Evolutionary conservation across 2,329 filamentous ascomycete species (phyloP).

Genomic region (Fusarium transvaalense): DNA sequence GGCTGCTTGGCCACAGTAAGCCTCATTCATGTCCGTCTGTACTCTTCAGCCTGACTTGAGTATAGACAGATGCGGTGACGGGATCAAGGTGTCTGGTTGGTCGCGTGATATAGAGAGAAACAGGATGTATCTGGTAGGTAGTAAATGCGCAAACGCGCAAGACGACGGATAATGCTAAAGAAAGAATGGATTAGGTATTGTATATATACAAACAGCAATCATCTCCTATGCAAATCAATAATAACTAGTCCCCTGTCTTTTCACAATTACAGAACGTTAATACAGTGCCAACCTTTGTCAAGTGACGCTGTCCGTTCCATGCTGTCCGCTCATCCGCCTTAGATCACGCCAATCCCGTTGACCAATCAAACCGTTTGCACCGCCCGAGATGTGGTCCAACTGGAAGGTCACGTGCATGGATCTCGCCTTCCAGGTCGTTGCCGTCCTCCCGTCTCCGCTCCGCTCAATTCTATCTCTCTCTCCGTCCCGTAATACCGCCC

Average conservation of each 20-base stretch:
- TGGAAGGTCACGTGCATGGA: constrained; percentile 48
- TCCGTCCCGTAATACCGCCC: constrained; percentile 44
- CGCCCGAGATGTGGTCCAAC: constrained; percentile 22
- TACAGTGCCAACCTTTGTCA: constrained; percentile 14
- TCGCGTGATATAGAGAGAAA: constrained; percentile 39
- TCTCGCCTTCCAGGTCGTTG: constrained; percentile 44
- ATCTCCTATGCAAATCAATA: not conserved
- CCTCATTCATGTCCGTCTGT: constrained; percentile 12
- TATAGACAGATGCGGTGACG: constrained; percentile 17
- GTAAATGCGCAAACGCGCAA: constrained; percentile 2
- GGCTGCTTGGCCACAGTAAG: constrained; percentile 15
- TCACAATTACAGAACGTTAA: not conserved
- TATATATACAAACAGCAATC: constrained; percentile 3
- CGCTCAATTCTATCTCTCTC: constrained; percentile 48
- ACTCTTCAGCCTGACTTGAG: constrained; percentile 3
- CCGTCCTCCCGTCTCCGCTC: constrained; percentile 51
- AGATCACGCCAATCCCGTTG: constrained; percentile 39
- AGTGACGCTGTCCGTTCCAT: constrained; percentile 44
- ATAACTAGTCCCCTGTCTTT: not conserved
- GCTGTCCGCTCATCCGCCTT: constrained; percentile 27
- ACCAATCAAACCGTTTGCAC: constrained; percentile 18
- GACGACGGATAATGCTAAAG: not conserved
- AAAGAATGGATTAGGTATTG: too few relatives aligned
- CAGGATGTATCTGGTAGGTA: not conserved
- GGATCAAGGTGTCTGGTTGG: constrained; percentile 10